These are phyloP conservation scores for Phytophthora quininea DNA, from an alignment of 352 stramenopile genomes.

Conservation along the genomic window DNA sequence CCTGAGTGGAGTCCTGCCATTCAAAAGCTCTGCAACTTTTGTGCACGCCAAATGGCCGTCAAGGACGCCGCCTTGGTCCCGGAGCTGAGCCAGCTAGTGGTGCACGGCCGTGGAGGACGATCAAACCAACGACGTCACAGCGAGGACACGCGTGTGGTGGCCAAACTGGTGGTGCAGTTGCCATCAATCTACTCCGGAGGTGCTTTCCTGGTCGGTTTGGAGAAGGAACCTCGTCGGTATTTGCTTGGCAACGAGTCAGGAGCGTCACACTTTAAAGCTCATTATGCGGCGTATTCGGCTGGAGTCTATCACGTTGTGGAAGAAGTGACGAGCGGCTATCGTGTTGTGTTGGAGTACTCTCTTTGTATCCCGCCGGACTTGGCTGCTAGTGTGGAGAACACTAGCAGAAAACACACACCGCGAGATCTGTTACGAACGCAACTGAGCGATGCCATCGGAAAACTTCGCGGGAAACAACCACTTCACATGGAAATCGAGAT, in stretches of 20 bases:
- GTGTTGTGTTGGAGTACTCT: not conserved
- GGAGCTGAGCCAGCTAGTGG: no score
- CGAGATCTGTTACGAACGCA: not conserved
- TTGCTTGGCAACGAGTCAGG: not conserved
- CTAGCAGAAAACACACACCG: not conserved
- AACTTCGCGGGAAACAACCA: not conserved
- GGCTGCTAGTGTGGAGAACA: not conserved
- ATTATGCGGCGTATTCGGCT: not conserved
- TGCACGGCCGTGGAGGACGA: no score
- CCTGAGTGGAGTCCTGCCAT: no score
- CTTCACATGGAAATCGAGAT: no score
- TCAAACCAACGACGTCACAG: no score
- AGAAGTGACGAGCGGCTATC: not conserved
- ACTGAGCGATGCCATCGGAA: not conserved
- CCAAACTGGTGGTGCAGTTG: no score
- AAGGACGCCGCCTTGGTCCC: no score
- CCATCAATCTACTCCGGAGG: no score
- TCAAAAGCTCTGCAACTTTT: no score
- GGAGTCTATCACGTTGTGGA: not conserved
- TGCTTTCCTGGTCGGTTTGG: not conserved
- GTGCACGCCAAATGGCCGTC: no score
- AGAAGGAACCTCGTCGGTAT: not conserved
- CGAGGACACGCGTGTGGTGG: no score
- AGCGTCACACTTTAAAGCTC: not conserved
- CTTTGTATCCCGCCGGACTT: not conserved